A percentile compares a stretch with the other conserved stretches of the same genome.
phyloP scores from a whole-genome alignment of 306 rosid genomes.

The Castanospermum australe region DNA sequence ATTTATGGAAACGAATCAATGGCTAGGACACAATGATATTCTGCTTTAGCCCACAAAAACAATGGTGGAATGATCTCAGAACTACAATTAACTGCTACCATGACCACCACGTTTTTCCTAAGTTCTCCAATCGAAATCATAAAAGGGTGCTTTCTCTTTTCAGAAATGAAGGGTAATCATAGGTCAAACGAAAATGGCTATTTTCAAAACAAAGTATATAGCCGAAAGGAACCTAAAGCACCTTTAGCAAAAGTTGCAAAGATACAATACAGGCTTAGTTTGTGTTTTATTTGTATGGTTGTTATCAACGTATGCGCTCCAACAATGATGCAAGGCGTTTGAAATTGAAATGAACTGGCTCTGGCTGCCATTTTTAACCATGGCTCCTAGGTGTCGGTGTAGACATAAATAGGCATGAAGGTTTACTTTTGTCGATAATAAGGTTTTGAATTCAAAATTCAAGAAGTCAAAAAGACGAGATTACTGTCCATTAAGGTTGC shows the following conservation, averaged over 20 bases:
- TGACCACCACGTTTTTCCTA: not conserved
- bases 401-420: not conserved
- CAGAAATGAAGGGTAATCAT: constrained; percentile 11
- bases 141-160: constrained; percentile 6
- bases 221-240: constrained; percentile 46
- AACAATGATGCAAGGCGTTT: not conserved
- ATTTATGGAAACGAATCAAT: not conserved
- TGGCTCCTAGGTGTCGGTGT: not conserved
- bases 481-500: not conserved
- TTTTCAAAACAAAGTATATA: not conserved
- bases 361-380: not conserved
- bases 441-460: not conserved
- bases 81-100: not conserved
- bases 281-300: not conserved
- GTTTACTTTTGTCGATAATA: not conserved
- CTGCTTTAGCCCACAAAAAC: too few species aligned
- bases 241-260: constrained; percentile 33
- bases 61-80: too few species aligned
- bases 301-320: not conserved
- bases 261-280: not conserved
- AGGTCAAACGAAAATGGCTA: constrained; percentile 15
- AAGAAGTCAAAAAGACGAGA: not conserved
- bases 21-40: not conserved
- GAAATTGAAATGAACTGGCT: not conserved
- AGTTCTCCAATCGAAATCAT: not conserved